A percentile compares a stretch with the other conserved stretches of the same genome.
Conservation (phyloP, 2,329 filamentous ascomycete species). For the Tolypocladium sp. region DNA sequence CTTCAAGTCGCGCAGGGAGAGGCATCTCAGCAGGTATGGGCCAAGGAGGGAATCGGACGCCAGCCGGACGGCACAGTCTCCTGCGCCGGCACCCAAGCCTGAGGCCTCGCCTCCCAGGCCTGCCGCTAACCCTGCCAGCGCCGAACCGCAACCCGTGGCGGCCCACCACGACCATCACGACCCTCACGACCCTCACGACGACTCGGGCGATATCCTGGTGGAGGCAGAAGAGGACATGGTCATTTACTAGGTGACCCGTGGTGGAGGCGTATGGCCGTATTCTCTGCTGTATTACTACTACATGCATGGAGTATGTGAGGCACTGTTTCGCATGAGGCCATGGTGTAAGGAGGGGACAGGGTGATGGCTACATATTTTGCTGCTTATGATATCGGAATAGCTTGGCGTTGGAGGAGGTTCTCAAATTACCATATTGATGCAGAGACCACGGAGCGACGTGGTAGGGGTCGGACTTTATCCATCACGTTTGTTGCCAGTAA, state of each 20-base stretch:
- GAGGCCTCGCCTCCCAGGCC: constrained; percentile 2
- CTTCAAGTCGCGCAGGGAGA: constrained; percentile 43
- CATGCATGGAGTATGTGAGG: not conserved
- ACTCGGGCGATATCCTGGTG: constrained; percentile 68
- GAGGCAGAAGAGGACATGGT: constrained; percentile 85
- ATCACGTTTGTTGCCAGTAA: not conserved
- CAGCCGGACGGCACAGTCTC: constrained; percentile 23
- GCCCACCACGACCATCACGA: not conserved
- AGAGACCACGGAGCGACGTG: not conserved
- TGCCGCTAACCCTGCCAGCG: not conserved
- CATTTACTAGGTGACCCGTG: constrained; percentile 56
- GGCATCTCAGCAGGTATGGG: constrained; percentile 19
- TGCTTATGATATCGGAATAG: not conserved
- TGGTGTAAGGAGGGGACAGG: not conserved
- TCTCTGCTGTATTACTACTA: constrained; percentile 1
- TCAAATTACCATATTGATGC: not conserved
- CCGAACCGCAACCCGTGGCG: not conserved
- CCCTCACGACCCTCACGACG: constrained; percentile 49
- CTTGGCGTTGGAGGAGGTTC: not conserved
- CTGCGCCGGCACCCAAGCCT: constrained; percentile 5
- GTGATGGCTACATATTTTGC: not conserved
- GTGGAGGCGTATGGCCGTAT: not conserved
- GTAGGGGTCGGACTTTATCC: not conserved
- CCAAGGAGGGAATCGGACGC: constrained; percentile 6
- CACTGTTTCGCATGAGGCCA: not conserved